Conservation (phyloP, 2,329 filamentous ascomycete genomes). For the Mollisia scopiformis region DNA sequence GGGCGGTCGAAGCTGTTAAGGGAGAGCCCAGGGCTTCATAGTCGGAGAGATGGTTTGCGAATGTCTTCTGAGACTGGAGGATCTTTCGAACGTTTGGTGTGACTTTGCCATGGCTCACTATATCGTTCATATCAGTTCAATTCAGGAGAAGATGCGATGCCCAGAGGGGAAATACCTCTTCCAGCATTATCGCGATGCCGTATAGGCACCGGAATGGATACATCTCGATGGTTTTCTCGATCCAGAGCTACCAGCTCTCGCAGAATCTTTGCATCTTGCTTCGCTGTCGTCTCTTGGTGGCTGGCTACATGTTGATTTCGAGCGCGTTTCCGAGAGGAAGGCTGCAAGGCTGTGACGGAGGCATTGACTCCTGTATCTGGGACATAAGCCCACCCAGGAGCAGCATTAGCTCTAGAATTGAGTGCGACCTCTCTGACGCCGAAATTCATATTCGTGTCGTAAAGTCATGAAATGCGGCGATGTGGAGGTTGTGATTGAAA, state of each 20-base stretch:
- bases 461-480: conserved; percentile 13
- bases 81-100: conserved; percentile 70
- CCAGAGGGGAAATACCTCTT: conserved; percentile 36
- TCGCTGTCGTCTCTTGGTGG: conserved; percentile 71
- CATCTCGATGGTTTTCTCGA: conserved; percentile 75
- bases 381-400: conserved; percentile 92
- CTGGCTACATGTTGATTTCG: conserved; percentile 55
- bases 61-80: conserved; percentile 79
- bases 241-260: conserved; percentile 84
- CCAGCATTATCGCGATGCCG: conserved; percentile 50
- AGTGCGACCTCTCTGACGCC: conserved; percentile 80
- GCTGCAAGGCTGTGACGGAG: conserved; percentile 52
- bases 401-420: conserved; percentile 66
- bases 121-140: background rate
- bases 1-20: conserved; percentile 41
- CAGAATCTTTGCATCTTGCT: conserved; percentile 79
- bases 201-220: conserved; percentile 68
- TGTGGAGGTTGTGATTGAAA: background rate
- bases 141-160: background rate
- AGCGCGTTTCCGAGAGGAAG: conserved; percentile 71
- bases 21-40: conserved; percentile 64
- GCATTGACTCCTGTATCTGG: conserved; percentile 70
- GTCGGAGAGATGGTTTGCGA: conserved; percentile 81
- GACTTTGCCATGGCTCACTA: conserved; percentile 36
- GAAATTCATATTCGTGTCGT: conserved; percentile 60